phyloP scores from a whole-genome alignment of 768 basidiomycete genomes.

The Mycena galericulata region DNA sequence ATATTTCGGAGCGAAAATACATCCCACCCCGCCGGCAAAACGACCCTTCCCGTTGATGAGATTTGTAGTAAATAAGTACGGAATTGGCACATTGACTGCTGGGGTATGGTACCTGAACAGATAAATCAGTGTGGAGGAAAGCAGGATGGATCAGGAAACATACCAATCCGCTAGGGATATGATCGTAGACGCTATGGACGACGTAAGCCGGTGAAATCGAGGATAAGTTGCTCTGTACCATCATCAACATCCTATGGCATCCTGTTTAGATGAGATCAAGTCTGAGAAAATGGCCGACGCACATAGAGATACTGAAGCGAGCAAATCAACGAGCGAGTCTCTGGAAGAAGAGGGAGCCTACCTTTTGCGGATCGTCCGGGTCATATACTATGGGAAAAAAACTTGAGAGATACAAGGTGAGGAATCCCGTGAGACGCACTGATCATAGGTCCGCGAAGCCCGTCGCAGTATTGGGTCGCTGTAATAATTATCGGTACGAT shows the following conservation, averaged over 20 bases:
- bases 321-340: neutral
- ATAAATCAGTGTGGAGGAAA: neutral
- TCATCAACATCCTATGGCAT: slow-evolving; percentile 13
- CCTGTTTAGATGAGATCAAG: neutral
- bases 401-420: neutral
- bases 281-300: neutral
- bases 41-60: slow-evolving; percentile 54
- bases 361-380: slow-evolving; percentile 17
- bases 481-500: neutral
- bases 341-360: neutral
- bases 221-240: neutral
- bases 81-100: slow-evolving; percentile 6
- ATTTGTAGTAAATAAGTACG: slow-evolving; percentile 41
- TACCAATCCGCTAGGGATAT: slow-evolving; percentile 25
- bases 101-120: slow-evolving; percentile 15
- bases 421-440: neutral
- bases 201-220: neutral
- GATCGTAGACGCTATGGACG: slow-evolving; percentile 4
- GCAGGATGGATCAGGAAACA: neutral
- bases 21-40: slow-evolving; percentile 40
- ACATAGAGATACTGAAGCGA: slow-evolving; percentile 10
- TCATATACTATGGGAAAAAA: slow-evolving; percentile 10
- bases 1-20: slow-evolving; percentile 37
- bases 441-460: slow-evolving; percentile 17
- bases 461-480: slow-evolving; percentile 25